phyloP scores from a whole-genome alignment of 208 protist genomes.

The Pavlovales sp. region DNA sequence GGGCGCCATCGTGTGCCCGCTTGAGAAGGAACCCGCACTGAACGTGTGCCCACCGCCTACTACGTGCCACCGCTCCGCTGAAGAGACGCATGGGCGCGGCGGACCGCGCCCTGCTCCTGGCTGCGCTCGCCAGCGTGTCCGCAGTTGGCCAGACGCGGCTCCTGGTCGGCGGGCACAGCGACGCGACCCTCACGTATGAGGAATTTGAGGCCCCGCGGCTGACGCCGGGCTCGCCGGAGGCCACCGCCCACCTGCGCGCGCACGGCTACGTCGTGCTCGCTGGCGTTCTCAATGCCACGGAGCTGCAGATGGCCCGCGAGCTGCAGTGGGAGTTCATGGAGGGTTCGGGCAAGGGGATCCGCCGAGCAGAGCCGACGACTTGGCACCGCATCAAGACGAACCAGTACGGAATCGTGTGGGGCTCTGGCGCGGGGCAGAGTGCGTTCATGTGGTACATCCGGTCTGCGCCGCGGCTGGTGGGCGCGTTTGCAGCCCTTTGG shows the following conservation, averaged over 20 bases:
- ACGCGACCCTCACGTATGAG: not conserved
- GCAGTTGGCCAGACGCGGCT: too few relatives aligned
- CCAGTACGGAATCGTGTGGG: conserved; percentile 21
- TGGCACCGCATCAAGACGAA: not conserved
- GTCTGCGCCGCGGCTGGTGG: not conserved
- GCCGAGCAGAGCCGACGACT: not conserved
- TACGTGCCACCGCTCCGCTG: too few relatives aligned
- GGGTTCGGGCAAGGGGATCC: not conserved
- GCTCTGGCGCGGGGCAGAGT: not conserved
- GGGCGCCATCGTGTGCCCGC: too few relatives aligned
- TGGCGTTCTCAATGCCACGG: not conserved
- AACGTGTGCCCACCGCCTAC: too few relatives aligned
- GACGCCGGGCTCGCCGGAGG: not conserved
- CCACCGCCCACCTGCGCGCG: not conserved
- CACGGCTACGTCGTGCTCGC: conserved; percentile 15
- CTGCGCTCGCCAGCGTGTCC: too few relatives aligned
- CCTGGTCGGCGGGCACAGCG: not conserved
- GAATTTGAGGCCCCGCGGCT: not conserved
- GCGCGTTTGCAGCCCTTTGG: not conserved
- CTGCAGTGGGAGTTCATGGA: conserved; percentile 4
- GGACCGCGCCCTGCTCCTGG: too few relatives aligned
- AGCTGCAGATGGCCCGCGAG: not conserved
- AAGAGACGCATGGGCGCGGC: too few relatives aligned
- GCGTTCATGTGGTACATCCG: conserved; percentile 11
- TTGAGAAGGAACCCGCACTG: too few relatives aligned